Conservation (phyloP, 805 yeast species). For the Myxozyma mucilagina region DNA sequence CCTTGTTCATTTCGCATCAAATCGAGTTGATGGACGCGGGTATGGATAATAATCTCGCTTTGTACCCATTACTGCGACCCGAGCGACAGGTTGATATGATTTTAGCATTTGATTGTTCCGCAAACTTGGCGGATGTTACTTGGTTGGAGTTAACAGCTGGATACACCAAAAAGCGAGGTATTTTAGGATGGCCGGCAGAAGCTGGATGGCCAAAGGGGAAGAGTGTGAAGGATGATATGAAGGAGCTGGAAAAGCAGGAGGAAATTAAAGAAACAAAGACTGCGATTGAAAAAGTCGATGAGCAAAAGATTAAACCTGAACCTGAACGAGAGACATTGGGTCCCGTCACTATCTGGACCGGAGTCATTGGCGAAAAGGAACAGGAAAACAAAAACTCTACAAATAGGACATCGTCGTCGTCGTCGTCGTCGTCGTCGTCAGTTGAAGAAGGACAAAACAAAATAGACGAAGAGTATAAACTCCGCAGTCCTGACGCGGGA, state of each 20-base stretch:
- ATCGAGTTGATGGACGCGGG: slow-evolving; percentile 35
- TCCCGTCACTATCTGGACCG: slow-evolving; percentile 29
- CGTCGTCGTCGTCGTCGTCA: too few relatives aligned
- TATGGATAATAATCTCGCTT: slow-evolving; percentile 41
- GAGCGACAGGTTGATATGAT: slow-evolving; percentile 58
- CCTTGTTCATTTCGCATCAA: slow-evolving; percentile 12
- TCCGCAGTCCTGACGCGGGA: slow-evolving; percentile 13
- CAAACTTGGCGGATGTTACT: slow-evolving; percentile 36
- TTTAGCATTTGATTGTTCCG: slow-evolving; percentile 60
- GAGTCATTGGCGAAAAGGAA: slow-evolving; percentile 3
- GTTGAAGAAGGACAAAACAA: background rate
- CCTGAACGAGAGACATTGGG: slow-evolving; percentile 9
- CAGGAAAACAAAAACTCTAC: background rate
- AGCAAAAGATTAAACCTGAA: background rate
- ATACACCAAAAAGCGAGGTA: slow-evolving; percentile 31
- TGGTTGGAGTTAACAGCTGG: slow-evolving; percentile 35
- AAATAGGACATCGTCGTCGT: too few relatives aligned
- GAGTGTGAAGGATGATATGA: background rate
- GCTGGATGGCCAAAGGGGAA: slow-evolving; percentile 23
- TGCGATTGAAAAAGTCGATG: slow-evolving; percentile 1
- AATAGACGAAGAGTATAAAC: slow-evolving; percentile 13
- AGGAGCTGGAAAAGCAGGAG: slow-evolving; percentile 11
- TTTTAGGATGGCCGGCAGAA: slow-evolving; percentile 33
- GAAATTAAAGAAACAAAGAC: background rate
- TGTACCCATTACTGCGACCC: slow-evolving; percentile 58